Base-by-base conservation (phyloP, 2,329 filamentous ascomycete genomes). In the Fusarium sp. region DNA sequence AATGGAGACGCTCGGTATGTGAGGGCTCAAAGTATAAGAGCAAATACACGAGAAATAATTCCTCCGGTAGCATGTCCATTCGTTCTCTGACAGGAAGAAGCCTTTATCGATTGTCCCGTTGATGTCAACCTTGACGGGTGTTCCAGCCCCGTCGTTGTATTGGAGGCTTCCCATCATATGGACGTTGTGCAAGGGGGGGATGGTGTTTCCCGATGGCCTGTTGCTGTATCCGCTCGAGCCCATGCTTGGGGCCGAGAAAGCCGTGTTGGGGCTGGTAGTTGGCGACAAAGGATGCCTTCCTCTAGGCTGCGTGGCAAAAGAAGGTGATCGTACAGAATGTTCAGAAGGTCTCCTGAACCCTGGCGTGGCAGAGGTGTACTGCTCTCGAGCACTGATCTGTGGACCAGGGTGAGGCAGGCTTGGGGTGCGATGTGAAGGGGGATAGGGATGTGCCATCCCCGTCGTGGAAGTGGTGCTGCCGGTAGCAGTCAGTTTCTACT, bases 21-120 rank as follows among this genome's bases (percentile, higher is more conserved):
- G 81, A 3, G 92, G 92, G 43, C 85, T 84, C 25, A 97, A 82
- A 15, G 86, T 87, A 80, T 91, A 97, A 5, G 91, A 93, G 78
- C 93, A 95, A 54, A 91, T 88, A 56, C 96, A 94, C 0, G 92
- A 91, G 78, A 97, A 96, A 80, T 97, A 97, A 78, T 97, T 97
- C 45, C 94, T 87, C 34, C 94, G 87, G 78, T 97, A 97, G 81
- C 94, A 97, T 0, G 94, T 97, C 94, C 94, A 97, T 74, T 94
- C 93, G 20, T 88, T 86, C 58, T 97, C 94, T 6, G 87, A 87
- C 38, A 90, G 83, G 78, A 97, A 97, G 81, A 97, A 97, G 0
- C 94, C 94, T 75, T 97, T 97, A 78, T 97, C 93, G 64, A 97
- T 94, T 74, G 89, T 91, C 38, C 92, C 93, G 30, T 90, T 86